Evolutionary conservation across 192 early-diverging fungal species (phyloP), one percentile per base, ranked within the genome.

Genomic region (Backusella mclennaniae): DNA sequence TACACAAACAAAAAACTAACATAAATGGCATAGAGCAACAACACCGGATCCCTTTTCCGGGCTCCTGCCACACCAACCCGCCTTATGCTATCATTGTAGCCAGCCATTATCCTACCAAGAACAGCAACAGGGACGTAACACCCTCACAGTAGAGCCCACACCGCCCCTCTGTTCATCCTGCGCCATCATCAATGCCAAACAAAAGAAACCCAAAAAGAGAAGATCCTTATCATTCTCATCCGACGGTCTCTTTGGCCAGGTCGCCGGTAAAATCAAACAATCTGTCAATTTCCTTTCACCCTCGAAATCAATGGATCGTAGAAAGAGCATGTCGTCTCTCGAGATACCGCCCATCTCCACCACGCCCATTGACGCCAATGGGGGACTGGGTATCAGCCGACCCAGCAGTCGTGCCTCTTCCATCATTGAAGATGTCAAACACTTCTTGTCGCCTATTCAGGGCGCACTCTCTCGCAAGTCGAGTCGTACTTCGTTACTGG

Each of bases 381-480:
- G 46, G 4, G 15, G 17, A 6, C n/a, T 49, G 46, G 46, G 46
- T n/a, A 68, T 33, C 29, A 17, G 12, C 35, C 21, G 70, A 33
- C 70, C 70, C 3, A 44, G 41, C 7, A 71, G 70, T n/a, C n/a
- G 70, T 19, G 70, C 70, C 15, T 71, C 70, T 33, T 71, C 70
- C 4, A 46, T 71, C 29, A 71, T 71, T 49, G 70, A 71, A 11
- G 70, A 71, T 17, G 44, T 71, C 11, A 71, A 71, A 9, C 70
- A 71, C 1, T 71, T 71, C 17, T 12, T 71, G 31, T 26, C 39
- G 0, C 70, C 70, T n/a, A 26, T 68, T 8, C 67, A 68, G 7
- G 35, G 35, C 12, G 67, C 33, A 19, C 26, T 71, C 4, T 71
- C 70, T 8, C 35, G 70, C 29, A 71, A 31, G 26, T 46, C 39